Base-by-base conservation (phyloP, 2,329 filamentous ascomycete genomes). In the Aureobasidium uvarum region DNA sequence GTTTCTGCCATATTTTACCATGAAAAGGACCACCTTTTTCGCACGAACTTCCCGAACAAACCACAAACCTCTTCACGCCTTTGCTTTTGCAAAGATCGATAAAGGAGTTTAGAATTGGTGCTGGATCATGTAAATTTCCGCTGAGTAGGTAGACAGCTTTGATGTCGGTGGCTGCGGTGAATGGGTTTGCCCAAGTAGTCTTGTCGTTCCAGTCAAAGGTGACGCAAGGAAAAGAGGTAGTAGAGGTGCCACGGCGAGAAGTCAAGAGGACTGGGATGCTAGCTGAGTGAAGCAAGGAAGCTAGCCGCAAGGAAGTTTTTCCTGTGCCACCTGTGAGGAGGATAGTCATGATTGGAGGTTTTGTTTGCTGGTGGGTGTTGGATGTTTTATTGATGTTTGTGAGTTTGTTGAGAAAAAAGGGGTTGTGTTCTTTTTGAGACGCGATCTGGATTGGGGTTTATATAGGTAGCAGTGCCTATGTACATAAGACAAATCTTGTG, bases 271-370 rank as follows among this genome's bases (percentile, higher is more conserved):
- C 33, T 1, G 43, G 56, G 7, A 50, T 62, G 13, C 16, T 18
- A n/a, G 41, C 33, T 1, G 2, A 1, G 16, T 38, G 6, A 5
- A 50, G 33, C 1, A 62, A 20, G 13, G 41, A 25, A 10, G 56
- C 56, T 13, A 50, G 41, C 2, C 33, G 41, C 0, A 39, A 8
- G 43, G 56, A 50, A 5, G 43, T 62, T 10, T 62, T 62, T n/a
- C 56, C 56, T 28, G 56, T 62, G 56, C 43, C 56, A 31, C 56
- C 56, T 7, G 56, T 62, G 56, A 62, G 43, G 31, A 62, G 56
- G 56, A 62, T 62, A 14, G 43, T 38, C 56, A 62, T 62, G 16
- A 6, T 54, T 54, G 31, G 14, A 3, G 23, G 1, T 18, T 2
- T 41, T n/a, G n/a, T n/a, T 18, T 45, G n/a, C 33, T 36, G 33